Evolutionary conservation across 2,329 filamentous ascomycete species (phyloP), one percentile per base, ranked within the genome.

Genomic region (Pseudogymnoascus sp.): DNA sequence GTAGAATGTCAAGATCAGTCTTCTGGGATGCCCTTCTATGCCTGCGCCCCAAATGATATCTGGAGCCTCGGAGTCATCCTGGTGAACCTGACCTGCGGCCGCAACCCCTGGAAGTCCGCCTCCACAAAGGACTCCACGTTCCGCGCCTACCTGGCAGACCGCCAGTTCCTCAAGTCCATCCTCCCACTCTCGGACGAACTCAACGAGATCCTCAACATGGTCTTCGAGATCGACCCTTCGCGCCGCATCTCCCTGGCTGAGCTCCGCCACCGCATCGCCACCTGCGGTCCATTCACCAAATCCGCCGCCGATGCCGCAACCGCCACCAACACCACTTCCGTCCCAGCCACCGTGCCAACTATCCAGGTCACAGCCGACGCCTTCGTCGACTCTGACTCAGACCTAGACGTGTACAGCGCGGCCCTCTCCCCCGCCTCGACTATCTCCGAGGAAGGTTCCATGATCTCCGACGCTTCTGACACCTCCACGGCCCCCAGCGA

Each of bases 61-160:
- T 99, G 95, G 95, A 93, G 90, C 72, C 84, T 99, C n/a, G 95
- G 95, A 69, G 93, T 99, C 62, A 96, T 99, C 74, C 83, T 99
- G 65, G 92, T 99, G 71, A 99, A 99, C 80, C 82, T 99, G 69
- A 96, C 92, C 61, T 99, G 95, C 78, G 95, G 95, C 73, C 91
- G 95, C 75, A 99, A 99, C 78, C 95, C 95, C 65, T 99, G 95
- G 95, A 97, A 97, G 80, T 89, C 95, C 75, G 95, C 95, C 66
- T 96, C 92, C 11, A 81, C 86, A 69, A 91, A 96, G 75, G 95
- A 99, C 77, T 91, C 91, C 67, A 97, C 95, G 53, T 99, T 97
- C 83, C 86, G 89, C 72, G 93, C 93, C 62, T 97, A 90, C 78
- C 84, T 90, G 70, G 88, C 88, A 79, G 91, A 92, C 73, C 86